Evolutionary conservation across 2,329 filamentous ascomycete species (phyloP), one percentile per base, ranked within the genome.

Genomic region (Fusarium sp.): DNA sequence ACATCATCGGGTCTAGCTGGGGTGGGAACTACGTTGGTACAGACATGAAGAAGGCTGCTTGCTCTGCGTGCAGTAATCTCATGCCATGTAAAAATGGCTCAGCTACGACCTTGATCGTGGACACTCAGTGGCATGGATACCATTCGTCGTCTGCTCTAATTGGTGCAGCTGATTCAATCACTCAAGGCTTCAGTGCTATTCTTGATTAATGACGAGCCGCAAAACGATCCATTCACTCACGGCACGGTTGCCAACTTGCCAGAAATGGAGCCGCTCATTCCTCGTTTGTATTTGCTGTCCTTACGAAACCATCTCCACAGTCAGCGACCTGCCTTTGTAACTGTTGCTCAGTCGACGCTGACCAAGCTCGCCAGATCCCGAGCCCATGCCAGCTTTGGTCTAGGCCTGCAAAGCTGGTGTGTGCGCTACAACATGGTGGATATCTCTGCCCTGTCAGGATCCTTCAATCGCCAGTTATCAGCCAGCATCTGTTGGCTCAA

Each of bases 41-140:
- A 35, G 49, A 57, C 47, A 56, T 44, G 52, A 59, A 59, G 51
- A 56, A 67, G 54, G 46, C 49, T 63, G 33, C 55, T 58, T 53
- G 43, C 50, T 36, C 44, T 43, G 15, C 27, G 17, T n/a, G 36
- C n/a, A 32, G 25, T 44, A 47, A 53, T 54, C 35, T 58, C 55
- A 50, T 59, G 38, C 60, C 55, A 50, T 59, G 45, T 44, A 70
- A 66, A 70, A 70, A 70, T 70, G 68, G 64, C 68, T 70, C 68
- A 69, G 55, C 55, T 58, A 41, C 54, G 45, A 61, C 49, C 21
- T 48, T 39, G 17, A 59, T 49, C 56, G 56, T 47, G 42, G 44
- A 50, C 46, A 53, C 37, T 49, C 31, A 67, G 65, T 49, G 53
- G 54, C 65, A 69, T 66, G 31, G 31, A 33, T 33, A 58, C 58